These are phyloP conservation scores for Dactylellina cionopaga DNA, from an alignment of 2,329 filamentous ascomycete species.

Conservation along the genomic window DNA sequence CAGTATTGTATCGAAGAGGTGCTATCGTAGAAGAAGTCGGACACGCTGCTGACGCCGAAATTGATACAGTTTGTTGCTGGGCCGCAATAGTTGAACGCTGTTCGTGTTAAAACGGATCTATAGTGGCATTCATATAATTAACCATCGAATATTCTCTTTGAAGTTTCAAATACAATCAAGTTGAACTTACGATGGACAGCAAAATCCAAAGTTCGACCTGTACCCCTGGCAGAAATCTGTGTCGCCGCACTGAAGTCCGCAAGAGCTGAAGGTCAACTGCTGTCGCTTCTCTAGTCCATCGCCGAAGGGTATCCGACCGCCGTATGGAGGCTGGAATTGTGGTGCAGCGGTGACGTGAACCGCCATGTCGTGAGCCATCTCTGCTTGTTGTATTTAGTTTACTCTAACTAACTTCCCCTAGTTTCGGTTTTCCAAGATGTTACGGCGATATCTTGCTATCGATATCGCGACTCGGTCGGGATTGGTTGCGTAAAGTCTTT, in stretches of 20 bases:
- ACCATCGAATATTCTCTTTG: background rate
- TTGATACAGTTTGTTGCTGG: constrained; percentile 33
- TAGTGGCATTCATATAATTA: background rate
- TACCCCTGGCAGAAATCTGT: constrained; percentile 44
- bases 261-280: constrained; percentile 36
- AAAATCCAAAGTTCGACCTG: constrained; percentile 44
- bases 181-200: constrained; percentile 44
- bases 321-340: constrained; percentile 10
- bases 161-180: background rate
- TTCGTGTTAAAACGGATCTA: constrained; percentile 41
- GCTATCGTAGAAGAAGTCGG: constrained; percentile 47
- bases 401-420: background rate
- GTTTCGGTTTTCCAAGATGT: constrained; percentile 9
- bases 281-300: constrained; percentile 38
- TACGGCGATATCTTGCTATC: background rate
- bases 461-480: background rate
- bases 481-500: background rate
- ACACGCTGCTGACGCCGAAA: constrained; percentile 40
- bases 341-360: constrained; percentile 32
- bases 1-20: constrained; percentile 51
- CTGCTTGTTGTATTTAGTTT: background rate
- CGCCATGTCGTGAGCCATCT: constrained; percentile 14
- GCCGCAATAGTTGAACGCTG: constrained; percentile 42
- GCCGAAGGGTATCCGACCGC: constrained; percentile 28
- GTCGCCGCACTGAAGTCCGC: constrained; percentile 29